Conservation (phyloP, 164 flowering plant genomes). For the Paratinospora sagittata region DNA sequence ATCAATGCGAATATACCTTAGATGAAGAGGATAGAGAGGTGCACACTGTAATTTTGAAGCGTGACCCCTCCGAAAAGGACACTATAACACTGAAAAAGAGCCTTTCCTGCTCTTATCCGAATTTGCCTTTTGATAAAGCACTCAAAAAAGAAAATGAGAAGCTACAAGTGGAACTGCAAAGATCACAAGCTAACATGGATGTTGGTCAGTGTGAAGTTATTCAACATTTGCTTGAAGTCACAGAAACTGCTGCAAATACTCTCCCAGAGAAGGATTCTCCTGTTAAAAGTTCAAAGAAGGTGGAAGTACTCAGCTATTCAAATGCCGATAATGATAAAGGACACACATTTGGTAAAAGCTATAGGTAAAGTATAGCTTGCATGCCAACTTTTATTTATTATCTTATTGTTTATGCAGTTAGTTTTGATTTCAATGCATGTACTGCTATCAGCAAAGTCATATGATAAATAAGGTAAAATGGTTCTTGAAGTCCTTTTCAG, state of each 20-base stretch:
- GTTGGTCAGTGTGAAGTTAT: slow-evolving; percentile 74
- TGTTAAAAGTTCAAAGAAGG: slow-evolving; percentile 33
- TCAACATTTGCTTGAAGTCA: slow-evolving; percentile 69
- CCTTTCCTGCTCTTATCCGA: slow-evolving; percentile 82
- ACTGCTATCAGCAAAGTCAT: no score
- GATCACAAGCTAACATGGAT: slow-evolving; percentile 70
- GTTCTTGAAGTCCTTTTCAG: no score
- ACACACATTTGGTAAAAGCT: slow-evolving; percentile 29
- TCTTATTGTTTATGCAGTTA: no score
- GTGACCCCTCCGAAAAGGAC: slow-evolving; percentile 50
- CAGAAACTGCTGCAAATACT: slow-evolving; percentile 52
- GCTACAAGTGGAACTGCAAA: slow-evolving; percentile 74
- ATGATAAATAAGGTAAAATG: no score
- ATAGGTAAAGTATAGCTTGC: slow-evolving; percentile 26
- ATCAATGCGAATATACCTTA: slow-evolving; percentile 84
- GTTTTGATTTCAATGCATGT: no score
- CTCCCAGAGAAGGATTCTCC: slow-evolving; percentile 39
- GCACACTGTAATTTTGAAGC: slow-evolving; percentile 63
- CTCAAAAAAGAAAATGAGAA: slow-evolving; percentile 74
- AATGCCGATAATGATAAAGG: slow-evolving; percentile 30
- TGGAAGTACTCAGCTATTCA: slow-evolving; percentile 39
- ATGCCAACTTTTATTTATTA: background rate
- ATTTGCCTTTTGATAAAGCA: slow-evolving; percentile 58
- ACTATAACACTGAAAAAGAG: slow-evolving; percentile 63
- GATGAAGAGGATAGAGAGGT: slow-evolving; percentile 79